Evolutionary conservation across 192 early-diverging fungal genomes (phyloP), one percentile per base, ranked within the genome.

Genomic region (Phycomyces nitens): DNA sequence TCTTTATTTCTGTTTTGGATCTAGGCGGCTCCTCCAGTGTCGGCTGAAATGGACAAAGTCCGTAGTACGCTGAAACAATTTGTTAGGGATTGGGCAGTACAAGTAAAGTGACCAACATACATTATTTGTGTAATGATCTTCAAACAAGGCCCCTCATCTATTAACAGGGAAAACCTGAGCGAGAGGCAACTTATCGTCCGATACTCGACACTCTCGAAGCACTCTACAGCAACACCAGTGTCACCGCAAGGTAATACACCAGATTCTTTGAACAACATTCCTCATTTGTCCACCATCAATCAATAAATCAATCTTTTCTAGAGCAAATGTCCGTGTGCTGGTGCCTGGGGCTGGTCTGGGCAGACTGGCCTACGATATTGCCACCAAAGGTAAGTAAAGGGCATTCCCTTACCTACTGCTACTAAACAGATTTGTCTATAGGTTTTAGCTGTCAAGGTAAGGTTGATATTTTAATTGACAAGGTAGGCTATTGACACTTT

Each of bases 331-430:
- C 23, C 73, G 75, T 11, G 88, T 97, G 3, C 82, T 99, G 34
- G 92, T 96, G 22, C 97, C 97, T 10, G 97, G 97, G 9, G 96
- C 97, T 51, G 97, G 97, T 26, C 73, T 99, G 15, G 97, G 94
- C n/a, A 77, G 97, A 38, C 79, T 99, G 56, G 91, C 90, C 0
- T 96, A 82, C 69, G 97, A 99, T 44, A 91, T 96, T 70, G 91
- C 89, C n/a, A 82, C 81, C 29, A 69, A 68, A 44, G 84, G 84
- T 78, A 66, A 5, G 57, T 50, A 55, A 16, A 27, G 16, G 12
- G 27, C 27, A 34, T n/a, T n/a, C n/a, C n/a, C n/a, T n/a, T n/a
- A n/a, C n/a, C n/a, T n/a, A n/a, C n/a, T n/a, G n/a, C n/a, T n/a
- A n/a, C n/a, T n/a, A n/a, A n/a, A n/a, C n/a, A n/a, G n/a, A n/a